Base-by-base conservation (phyloP, 495 filamentous ascomycete species). In the Pseudomonodictys pantanalensis region DNA sequence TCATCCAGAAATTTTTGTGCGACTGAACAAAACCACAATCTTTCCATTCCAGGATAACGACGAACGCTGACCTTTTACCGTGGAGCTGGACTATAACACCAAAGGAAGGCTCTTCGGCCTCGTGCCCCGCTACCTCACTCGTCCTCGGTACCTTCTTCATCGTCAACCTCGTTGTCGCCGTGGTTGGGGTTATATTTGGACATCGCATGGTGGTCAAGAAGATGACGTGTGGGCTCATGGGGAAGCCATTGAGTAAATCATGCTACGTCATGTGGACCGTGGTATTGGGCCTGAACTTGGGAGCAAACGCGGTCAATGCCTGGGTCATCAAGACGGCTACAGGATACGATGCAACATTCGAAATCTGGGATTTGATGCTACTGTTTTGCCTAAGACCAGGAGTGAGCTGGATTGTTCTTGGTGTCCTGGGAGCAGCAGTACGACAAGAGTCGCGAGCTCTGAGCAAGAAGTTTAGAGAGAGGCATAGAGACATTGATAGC, bases 221-320 rank as follows among this genome's bases (percentile, higher is more conserved):
- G 5, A 17, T 43, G 41, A 43, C 41, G n/a, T 43, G 41, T 43
- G n/a, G 41, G n/a, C n/a, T 43, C 6, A 43, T 43, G 41, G 41
- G 41, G n/a, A 43, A 43, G 41, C 41, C 41, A 17, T 43, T 43
- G 7, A 17, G 41, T 17, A 43, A 20, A 20, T 43, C 41, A 15
- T 43, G n/a, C 41, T 20, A 17, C 15, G n/a, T 17, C 23, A 43
- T 43, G 41, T 43, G n/a, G 41, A 43, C 5, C 41, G 41, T 17
- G 41, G 23, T 20, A 17, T 20, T 43, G 23, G 41, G 15, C 7
- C 41, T 43, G n/a, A 17, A 7, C 23, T 20, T 43, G n/a, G 41
- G 41, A 43, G 41, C 41, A 15, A 43, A 43, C 41, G 41, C 41
- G 41, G n/a, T 43, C 41, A 43, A 43, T 17, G 41, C 41, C n/a